These are phyloP conservation scores for Pyrenophora seminiperda DNA, from an alignment of 2,329 filamentous ascomycete species.

Conservation along the genomic window DNA sequence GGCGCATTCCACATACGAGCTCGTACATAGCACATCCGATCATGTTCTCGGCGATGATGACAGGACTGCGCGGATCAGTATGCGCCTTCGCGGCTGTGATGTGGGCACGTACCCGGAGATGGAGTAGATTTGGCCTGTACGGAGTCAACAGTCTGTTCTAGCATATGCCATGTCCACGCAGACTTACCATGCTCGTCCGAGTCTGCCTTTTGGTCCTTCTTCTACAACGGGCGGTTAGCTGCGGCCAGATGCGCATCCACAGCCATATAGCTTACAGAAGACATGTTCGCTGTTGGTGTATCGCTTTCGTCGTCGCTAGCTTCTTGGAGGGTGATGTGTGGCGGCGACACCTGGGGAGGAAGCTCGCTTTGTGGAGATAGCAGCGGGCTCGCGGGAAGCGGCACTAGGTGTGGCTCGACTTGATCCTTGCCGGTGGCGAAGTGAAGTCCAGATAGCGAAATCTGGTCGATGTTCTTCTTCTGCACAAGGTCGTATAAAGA, in stretches of 20 bases:
- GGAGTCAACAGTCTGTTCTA: constrained; percentile 18
- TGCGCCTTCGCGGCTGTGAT: constrained; percentile 14
- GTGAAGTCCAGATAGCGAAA: constrained; percentile 46
- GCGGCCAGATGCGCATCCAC: constrained; percentile 6
- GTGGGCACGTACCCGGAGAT: constrained; percentile 62
- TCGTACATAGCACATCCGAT: constrained; percentile 99
- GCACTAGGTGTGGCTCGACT: constrained; percentile 38
- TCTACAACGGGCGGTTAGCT: constrained; percentile 36
- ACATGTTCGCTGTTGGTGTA: constrained; percentile 39
- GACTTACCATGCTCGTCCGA: constrained; percentile 63
- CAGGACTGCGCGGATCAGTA: constrained; percentile 63
- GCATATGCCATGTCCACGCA: not conserved
- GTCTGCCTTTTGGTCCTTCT: constrained; percentile 50
- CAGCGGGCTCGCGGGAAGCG: constrained; percentile 45
- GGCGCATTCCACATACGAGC: constrained; percentile 65
- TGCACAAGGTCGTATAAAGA: constrained; percentile 67
- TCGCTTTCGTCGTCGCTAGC: constrained; percentile 23
- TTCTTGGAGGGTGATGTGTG: constrained; percentile 30
- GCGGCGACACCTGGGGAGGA: constrained; percentile 28
- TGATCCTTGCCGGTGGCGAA: constrained; percentile 31
- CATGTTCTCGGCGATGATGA: constrained; percentile 98
- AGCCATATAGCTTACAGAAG: constrained; percentile 41
- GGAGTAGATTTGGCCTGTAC: constrained; percentile 68
- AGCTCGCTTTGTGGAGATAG: constrained; percentile 38
- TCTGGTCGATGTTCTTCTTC: constrained; percentile 55